Conservation (phyloP, 1,139 yeast species). For the Zygosaccharomyces pseudobailii region DNA sequence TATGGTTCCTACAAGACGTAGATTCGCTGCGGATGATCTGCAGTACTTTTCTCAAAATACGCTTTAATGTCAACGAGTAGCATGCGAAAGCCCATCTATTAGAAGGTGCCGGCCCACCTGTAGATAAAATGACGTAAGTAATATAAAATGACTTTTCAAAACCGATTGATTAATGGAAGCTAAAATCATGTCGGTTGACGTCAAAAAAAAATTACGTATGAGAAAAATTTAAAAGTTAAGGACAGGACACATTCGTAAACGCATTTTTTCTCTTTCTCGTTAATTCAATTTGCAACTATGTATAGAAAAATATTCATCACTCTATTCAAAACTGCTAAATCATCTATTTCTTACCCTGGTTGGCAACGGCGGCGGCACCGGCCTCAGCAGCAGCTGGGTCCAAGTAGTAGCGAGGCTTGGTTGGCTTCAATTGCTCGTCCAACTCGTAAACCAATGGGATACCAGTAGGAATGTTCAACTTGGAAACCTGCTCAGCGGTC, state of each 20-base stretch:
- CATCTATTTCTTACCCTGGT: constrained; percentile 66
- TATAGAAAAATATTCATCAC: constrained; percentile 3
- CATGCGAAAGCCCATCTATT: neutral
- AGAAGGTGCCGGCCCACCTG: neutral
- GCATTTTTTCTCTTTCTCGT: neutral
- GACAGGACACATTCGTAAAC: neutral
- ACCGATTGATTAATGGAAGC: too few relatives aligned
- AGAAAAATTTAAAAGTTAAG: too few relatives aligned
- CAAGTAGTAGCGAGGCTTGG: constrained; percentile 91
- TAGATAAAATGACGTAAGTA: too few relatives aligned
- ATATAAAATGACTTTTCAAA: too few relatives aligned
- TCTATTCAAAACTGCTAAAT: constrained; percentile 5
- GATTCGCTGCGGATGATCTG: constrained; percentile 19
- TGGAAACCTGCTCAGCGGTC: constrained; percentile 89
- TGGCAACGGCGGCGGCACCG: constrained; percentile 99
- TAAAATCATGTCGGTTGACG: too few relatives aligned
- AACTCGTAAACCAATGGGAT: constrained; percentile 97
- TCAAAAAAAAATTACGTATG: neutral
- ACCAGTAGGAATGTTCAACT: constrained; percentile 97
- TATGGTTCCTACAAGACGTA: constrained; percentile 20
- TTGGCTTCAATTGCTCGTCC: constrained; percentile 81
- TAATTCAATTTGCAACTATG: neutral
- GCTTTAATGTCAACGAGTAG: constrained; percentile 11
- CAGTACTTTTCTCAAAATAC: constrained; percentile 18
- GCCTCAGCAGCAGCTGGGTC: constrained; percentile 99